A percentile compares a stretch with the other conserved stretches of the same genome.
Conservation (phyloP, 2,329 filamentous ascomycete genomes). For the Ramularia endophylla region DNA sequence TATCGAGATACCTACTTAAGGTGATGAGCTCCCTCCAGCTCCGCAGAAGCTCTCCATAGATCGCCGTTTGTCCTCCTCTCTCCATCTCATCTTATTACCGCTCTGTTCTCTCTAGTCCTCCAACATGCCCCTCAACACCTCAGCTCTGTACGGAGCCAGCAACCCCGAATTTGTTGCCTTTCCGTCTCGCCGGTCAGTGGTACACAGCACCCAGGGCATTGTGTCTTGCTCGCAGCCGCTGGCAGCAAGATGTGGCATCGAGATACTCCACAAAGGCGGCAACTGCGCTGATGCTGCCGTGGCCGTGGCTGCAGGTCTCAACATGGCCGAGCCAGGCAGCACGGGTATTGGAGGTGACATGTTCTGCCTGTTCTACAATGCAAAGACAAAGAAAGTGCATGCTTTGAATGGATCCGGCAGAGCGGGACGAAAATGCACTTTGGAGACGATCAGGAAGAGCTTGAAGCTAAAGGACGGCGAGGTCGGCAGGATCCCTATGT, state of each 20-base stretch:
- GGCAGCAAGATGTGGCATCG: conserved; percentile 80
- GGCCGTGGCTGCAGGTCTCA: conserved; percentile 84
- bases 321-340: conserved; percentile 86
- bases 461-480: conserved; percentile 59
- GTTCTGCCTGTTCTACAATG: conserved; percentile 92
- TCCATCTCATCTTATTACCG: not conserved
- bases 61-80: conserved; percentile 6
- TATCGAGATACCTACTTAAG: too few relatives aligned
- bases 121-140: conserved; percentile 44
- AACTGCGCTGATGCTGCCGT: conserved; percentile 98
- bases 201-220: conserved; percentile 89
- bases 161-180: conserved; percentile 57
- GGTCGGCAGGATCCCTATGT: conserved; percentile 60
- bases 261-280: conserved; percentile 77
- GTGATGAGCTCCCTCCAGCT: not conserved
- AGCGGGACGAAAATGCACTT: conserved; percentile 60
- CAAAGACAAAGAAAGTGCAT: conserved; percentile 71
- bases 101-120: conserved; percentile 1
- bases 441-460: conserved; percentile 64
- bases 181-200: conserved; percentile 77
- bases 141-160: conserved; percentile 45
- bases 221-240: conserved; percentile 86
- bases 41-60: conserved; percentile 5
- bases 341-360: conserved; percentile 97
- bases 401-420: conserved; percentile 94